Base-by-base conservation (phyloP, 1,284 basidiomycete species). In the Paramarasmius palmivorus region DNA sequence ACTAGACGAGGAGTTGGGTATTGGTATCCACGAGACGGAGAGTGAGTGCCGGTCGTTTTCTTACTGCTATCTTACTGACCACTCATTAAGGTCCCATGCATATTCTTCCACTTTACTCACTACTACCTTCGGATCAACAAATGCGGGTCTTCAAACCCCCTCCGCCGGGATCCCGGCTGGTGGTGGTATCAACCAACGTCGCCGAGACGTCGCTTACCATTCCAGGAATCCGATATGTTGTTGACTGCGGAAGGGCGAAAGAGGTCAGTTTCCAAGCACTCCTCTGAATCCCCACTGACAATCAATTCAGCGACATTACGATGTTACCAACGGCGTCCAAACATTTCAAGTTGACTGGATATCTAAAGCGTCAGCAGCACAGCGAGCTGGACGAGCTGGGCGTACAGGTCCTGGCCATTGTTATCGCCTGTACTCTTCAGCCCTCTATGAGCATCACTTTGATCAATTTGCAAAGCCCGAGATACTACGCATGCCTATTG, bases 141-240 rank as follows among this genome's bases (percentile, higher is more conserved):
- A 95, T 97, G 67, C 91, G 90, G 61, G 98, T 99, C 56, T 99
- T 99, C 69, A 83, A 93, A 63, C 81, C 93, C 0, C 93, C 96
- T 0, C 80, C 89, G 0, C 82, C 91, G 58, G 95, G 94, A 17
- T 79, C 86, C 55, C 84, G 97, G 49, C 90, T 99, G 63, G 93
- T 96, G 42, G 92, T 99, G 38, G 93, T 99, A 0, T 92, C 97
- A 0, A 99, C 97, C 4, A 99, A 99, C 68, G 95, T 99, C 57
- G 97, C 97, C 5, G 97, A 99, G 73, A 99, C 97, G 0, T 99
- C 97, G 4, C 73, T 99, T 15, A 98, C 95, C 0, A 97, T 99
- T 56, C 97, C 98, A 62, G 95, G 95, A 54, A 98, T 99, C 63
- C 86, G 97, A 48, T 99, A 95, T 69, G 97, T 99, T 25, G 88